Evolutionary conservation across 306 rosid genomes (phyloP), one percentile per base, ranked within the genome.

Genomic region (Coriaria nepalensis): DNA sequence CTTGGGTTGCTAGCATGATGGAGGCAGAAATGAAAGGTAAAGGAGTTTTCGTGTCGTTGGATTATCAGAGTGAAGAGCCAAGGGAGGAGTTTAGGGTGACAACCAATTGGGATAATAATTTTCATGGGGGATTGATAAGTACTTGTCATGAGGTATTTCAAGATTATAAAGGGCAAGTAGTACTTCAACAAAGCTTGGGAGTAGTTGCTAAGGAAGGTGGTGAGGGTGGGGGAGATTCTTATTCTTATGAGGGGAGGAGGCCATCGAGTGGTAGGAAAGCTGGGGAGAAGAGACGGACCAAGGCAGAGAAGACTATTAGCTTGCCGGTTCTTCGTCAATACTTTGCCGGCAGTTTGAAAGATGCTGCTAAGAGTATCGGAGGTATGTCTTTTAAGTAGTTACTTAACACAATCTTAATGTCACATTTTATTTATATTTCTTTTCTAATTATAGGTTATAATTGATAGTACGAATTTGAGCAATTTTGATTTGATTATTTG

Each of bases 311-410:
- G 73, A 79, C 60, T 59, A 76, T 83, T 66, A 79, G 90, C 71
- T 74, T 79, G 74, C 65, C 65, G 43, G 83, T 84, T 55, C 86
- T 84, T 47, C 92, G 70, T 54, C 94, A 70, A 50, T 73, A 84
- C 73, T 84, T 84, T 58, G 77, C 92, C 49, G 92, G 94, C 37
- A 80, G 86, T 58, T 75, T 84, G 48, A 84, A 77, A 83, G 86
- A 84, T 58, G 94, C 94, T 37, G 90, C 94, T 41, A 84, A 70
- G 59, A 67, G 70, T 61, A 72, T 80, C 53, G 94, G 86, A 37
- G 93, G 93, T 82, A 65, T 63, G 79, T 53, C 47, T 59, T 59
- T 20, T 20, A 20, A 20, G 29, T 20, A 20, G 3, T 20, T 20
- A 20, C 2, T 20, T 20, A 20, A 20, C 3, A 20, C 29, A 20